A percentile compares a stretch with the other conserved stretches of the same genome.
Conservation (phyloP, 768 basidiomycete species). For the Pholiota molesta region DNA sequence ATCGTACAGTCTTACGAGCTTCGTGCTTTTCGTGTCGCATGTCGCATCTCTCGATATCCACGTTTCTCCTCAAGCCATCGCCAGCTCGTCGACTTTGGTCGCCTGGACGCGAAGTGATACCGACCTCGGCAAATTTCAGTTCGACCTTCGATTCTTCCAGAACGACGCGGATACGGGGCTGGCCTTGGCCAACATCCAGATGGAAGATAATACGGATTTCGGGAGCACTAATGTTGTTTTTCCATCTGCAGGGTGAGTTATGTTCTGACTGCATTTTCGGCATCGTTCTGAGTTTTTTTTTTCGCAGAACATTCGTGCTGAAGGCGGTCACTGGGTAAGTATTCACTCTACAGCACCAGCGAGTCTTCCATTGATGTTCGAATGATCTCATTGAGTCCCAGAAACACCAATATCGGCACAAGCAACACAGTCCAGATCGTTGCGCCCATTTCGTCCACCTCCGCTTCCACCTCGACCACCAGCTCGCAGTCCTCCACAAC, state of each 20-base stretch:
- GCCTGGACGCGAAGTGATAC: not conserved
- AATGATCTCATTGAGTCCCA: constrained; percentile 15
- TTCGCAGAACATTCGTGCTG: constrained; percentile 17
- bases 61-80: constrained; percentile 14
- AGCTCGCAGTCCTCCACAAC: not conserved
- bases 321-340: constrained; percentile 23
- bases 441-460: constrained; percentile 4
- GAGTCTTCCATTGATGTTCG: not conserved
- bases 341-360: not conserved
- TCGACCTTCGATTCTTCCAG: constrained; percentile 8
- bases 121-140: not conserved
- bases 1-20: constrained; percentile 4
- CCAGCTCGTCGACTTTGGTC: constrained; percentile 4
- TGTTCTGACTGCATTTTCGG: too few relatives aligned
- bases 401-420: constrained; percentile 19
- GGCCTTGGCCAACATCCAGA: constrained; percentile 16
- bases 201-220: not conserved
- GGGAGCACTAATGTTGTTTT: constrained; percentile 18
- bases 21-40: constrained; percentile 11
- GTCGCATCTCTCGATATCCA: constrained; percentile 12
- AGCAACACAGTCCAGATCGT: constrained; percentile 19
- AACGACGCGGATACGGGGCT: constrained; percentile 18
- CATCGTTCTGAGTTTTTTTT: not conserved
- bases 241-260: constrained; percentile 21
- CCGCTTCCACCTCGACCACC: not conserved